A percentile compares a stretch with the other conserved stretches of the same genome.
Evolutionary conservation across 2,329 filamentous ascomycete species (phyloP).

Genomic region (Venturia carpophila): DNA sequence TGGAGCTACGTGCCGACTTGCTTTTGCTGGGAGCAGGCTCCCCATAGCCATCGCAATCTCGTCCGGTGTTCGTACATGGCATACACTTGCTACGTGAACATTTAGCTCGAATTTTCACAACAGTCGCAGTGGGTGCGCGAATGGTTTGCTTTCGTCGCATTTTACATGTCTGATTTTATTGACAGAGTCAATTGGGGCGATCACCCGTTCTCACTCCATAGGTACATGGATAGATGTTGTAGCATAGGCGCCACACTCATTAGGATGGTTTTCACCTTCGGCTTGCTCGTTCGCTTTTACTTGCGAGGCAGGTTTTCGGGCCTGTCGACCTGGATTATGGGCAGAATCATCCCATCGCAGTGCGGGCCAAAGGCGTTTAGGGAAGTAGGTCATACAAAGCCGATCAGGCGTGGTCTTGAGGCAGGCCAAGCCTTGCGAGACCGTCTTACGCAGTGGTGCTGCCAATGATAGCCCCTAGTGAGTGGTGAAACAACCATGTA

Average conservation of each 20-base stretch:
- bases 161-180: constrained; percentile 18
- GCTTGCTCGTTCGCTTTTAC: constrained; percentile 11
- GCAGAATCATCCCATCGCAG: not conserved
- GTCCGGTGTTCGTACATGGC: constrained; percentile 16
- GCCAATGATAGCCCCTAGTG: not conserved
- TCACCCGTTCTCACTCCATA: constrained; percentile 11
- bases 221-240: not conserved
- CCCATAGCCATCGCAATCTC: constrained; percentile 19
- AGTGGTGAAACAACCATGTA: not conserved
- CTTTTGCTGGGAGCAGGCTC: not conserved
- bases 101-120: not conserved
- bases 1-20: not conserved
- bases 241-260: not conserved
- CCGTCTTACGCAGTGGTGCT: not conserved
- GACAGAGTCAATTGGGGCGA: not conserved
- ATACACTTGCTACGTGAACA: not conserved
- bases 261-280: constrained; percentile 7
- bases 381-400: not conserved
- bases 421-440: not conserved
- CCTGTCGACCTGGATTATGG: not conserved
- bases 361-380: not conserved
- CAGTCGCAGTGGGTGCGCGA: not conserved
- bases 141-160: constrained; percentile 18
- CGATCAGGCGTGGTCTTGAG: not conserved
- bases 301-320: not conserved